Evolutionary conservation across 106 monocot species (phyloP).

Genomic region (Hemerocallis citrina): DNA sequence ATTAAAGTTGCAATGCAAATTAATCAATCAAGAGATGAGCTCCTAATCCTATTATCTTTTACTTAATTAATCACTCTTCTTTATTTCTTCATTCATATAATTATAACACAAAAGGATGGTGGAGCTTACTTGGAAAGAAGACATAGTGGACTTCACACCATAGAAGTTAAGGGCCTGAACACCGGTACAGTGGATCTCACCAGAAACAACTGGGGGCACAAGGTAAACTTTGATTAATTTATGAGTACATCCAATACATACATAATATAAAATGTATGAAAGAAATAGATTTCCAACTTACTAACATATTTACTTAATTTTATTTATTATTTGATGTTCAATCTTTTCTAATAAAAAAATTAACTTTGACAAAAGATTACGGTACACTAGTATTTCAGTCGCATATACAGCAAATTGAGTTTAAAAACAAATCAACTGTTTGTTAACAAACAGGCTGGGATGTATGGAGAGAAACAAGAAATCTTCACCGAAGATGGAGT

Average conservation of each 20-base stretch:
- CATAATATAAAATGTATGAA: too few relatives aligned
- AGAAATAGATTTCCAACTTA: too few relatives aligned
- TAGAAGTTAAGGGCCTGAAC: constrained; percentile 68
- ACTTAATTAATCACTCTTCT: not conserved
- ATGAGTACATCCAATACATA: too few relatives aligned
- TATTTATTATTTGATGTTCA: too few relatives aligned
- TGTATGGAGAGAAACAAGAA: constrained; percentile 27
- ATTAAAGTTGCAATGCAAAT: not conserved
- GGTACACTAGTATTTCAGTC: too few relatives aligned
- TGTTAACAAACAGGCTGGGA: constrained; percentile 36
- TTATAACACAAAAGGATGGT: too few relatives aligned
- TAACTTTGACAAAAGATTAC: too few relatives aligned
- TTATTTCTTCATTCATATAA: not conserved
- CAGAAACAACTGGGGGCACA: constrained; percentile 56
- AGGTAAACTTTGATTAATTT: constrained; percentile 32
- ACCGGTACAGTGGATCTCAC: constrained; percentile 82
- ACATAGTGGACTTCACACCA: constrained; percentile 43
- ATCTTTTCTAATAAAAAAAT: too few relatives aligned
- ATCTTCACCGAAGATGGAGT: constrained; percentile 22
- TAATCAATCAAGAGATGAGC: not conserved
- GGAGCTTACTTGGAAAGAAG: constrained; percentile 68
- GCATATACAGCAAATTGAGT: not conserved
- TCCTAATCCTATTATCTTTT: not conserved
- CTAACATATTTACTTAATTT: too few relatives aligned
- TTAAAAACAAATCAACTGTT: too few relatives aligned